Base-by-base conservation (phyloP, 768 basidiomycete species). In the Kwoniella sp. region DNA sequence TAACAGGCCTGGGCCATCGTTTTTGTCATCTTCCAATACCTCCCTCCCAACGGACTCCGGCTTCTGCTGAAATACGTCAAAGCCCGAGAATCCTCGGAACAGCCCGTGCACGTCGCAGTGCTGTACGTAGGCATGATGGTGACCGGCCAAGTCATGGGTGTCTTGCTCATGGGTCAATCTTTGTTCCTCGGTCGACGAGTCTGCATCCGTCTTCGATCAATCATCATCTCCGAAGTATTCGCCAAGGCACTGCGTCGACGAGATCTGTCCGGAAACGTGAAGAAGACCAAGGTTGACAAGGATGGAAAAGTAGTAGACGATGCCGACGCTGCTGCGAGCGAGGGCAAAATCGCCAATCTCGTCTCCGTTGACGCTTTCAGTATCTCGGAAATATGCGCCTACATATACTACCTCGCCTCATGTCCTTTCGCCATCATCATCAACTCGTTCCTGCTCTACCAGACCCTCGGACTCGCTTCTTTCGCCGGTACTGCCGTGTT, bases 371-470 rank as follows among this genome's bases (percentile, higher is more conserved):
- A 81, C 66, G 79, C 79, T 1, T 79, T 80, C 63, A 70, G 68
- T 3, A 73, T 79, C 38, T 71, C 73, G 15, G 74, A 80, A 66
- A 76, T 76, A 22, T 74, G 74, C 58, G 79, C 71, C 0, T 80
- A 80, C 62, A 63, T 67, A 12, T 74, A 66, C 55, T 77, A 76
- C 68, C 65, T 78, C 15, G 58, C 69, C 13, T 72, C 75, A 3
- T 73, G 73, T 61, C 74, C 77, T 15, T 58, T 75, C 22, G 73
- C 73, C n/a, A 86, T 93, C 66, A 73, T 84, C 48, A 86, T 93
- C 68, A 91, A 90, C 28, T 85, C 88, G 1, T 71, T 87, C 66
- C 88, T 93, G 80, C 80, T 94, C 57, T 93, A 92, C 78, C 85
- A 83, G 56, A 83, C 93, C 23, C 86, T 93, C 54, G 92, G 91